Evolutionary conservation across 2,329 filamentous ascomycete genomes (phyloP).

Genomic region (Didymella exigua): DNA sequence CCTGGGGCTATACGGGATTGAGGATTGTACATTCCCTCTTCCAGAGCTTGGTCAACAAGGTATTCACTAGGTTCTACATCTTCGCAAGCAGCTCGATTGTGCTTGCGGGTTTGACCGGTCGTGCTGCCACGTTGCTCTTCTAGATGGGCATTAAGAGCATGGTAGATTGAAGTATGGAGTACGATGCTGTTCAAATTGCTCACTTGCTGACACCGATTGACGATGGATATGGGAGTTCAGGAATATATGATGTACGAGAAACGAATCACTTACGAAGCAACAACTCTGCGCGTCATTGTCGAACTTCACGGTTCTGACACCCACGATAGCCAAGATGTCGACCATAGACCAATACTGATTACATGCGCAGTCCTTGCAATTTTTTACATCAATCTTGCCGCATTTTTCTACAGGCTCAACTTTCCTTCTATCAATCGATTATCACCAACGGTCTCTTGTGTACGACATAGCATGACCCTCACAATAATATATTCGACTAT

Average conservation of each 20-base stretch:
- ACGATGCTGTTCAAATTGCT: neutral
- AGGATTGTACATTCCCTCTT: constrained; percentile 14
- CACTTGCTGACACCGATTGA: neutral
- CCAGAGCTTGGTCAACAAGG: constrained; percentile 17
- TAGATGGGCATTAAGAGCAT: neutral
- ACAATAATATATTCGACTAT: neutral
- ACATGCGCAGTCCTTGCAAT: no score
- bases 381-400: neutral
- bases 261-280: neutral
- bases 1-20: constrained; percentile 15
- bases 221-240: neutral
- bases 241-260: neutral
- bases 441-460: neutral
- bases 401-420: neutral
- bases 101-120: constrained; percentile 11
- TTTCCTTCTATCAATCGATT: neutral
- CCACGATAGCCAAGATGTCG: neutral
- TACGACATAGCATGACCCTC: neutral
- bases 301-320: neutral
- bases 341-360: neutral
- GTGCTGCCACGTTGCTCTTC: constrained; percentile 12
- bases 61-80: constrained; percentile 12
- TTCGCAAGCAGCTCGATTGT: constrained; percentile 12
- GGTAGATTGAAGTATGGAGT: neutral
- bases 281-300: neutral